Evolutionary conservation across 768 basidiomycete species (phyloP).

Genomic region (Mycena crocata): DNA sequence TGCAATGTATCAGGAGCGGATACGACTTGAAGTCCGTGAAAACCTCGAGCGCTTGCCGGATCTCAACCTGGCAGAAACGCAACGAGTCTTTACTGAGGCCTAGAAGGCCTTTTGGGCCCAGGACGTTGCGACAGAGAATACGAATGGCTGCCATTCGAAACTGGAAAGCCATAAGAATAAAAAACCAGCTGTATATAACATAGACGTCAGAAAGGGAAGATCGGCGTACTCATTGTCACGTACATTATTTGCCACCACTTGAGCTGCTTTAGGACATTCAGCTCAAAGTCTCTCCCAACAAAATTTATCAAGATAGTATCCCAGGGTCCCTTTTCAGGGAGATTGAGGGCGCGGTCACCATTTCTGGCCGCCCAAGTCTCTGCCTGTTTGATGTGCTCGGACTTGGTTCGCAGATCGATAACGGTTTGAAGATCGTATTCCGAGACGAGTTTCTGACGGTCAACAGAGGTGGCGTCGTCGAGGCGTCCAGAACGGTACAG

Average conservation of each 20-base stretch:
- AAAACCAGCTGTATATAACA: slow-evolving; percentile 23
- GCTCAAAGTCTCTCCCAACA: slow-evolving; percentile 28
- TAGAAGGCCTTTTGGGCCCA: slow-evolving; percentile 29
- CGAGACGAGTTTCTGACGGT: slow-evolving; percentile 26
- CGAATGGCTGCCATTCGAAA: slow-evolving; percentile 34
- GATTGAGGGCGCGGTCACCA: neutral
- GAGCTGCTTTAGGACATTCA: slow-evolving; percentile 32
- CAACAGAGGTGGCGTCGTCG: slow-evolving; percentile 27
- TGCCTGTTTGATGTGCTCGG: slow-evolving; percentile 32
- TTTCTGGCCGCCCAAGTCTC: slow-evolving; percentile 2
- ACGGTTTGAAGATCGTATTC: slow-evolving; percentile 32
- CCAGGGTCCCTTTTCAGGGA: slow-evolving; percentile 15
- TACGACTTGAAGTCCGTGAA: slow-evolving; percentile 25
- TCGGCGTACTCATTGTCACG: neutral
- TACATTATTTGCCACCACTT: slow-evolving; percentile 35
- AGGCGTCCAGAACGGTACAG: slow-evolving; percentile 35
- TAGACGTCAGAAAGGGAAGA: neutral
- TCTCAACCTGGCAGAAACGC: slow-evolving; percentile 33
- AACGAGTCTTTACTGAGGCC: slow-evolving; percentile 35
- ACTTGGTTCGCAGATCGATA: slow-evolving; percentile 35
- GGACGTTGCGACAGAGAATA: slow-evolving; percentile 35
- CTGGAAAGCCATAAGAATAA: slow-evolving; percentile 29
- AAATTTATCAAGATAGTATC: slow-evolving; percentile 31
- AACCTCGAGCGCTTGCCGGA: slow-evolving; percentile 32
- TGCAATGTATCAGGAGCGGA: slow-evolving; percentile 35